These are phyloP conservation scores for Eustoma russellianum DNA, from an alignment of 257 asterid genomes.

Conservation along the genomic window DNA sequence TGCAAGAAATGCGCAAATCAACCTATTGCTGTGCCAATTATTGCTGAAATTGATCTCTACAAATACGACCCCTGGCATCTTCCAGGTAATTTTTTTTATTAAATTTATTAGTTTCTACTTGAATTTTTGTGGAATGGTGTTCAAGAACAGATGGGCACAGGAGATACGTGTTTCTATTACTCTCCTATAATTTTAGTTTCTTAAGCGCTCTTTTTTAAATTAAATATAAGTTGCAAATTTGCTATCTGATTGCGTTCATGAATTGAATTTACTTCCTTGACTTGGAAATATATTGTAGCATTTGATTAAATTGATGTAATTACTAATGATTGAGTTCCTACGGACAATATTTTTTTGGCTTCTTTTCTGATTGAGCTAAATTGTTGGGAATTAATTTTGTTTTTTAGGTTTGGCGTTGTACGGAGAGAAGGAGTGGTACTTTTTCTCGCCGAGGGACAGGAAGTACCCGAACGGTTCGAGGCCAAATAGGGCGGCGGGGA, in stretches of 20 bases:
- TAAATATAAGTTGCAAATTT: too few species aligned
- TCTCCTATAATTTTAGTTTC: background rate
- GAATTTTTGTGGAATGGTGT: too few species aligned
- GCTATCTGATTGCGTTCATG: too few species aligned
- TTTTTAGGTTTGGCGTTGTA: conserved; percentile 52
- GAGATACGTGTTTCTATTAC: too few species aligned
- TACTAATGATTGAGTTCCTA: too few species aligned
- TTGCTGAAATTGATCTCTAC: conserved; percentile 81
- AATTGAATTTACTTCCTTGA: too few species aligned
- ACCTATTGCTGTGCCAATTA: conserved; percentile 57
- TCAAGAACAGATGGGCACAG: too few species aligned
- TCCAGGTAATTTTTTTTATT: conserved; percentile 47
- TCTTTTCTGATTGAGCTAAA: too few species aligned
- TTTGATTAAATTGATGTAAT: too few species aligned
- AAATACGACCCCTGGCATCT: conserved; percentile 77
- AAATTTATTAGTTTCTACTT: background rate
- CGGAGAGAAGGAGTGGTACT: conserved; percentile 95
- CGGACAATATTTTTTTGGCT: too few species aligned
- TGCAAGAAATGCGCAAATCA: conserved; percentile 62
- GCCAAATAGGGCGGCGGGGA: conserved; percentile 85
- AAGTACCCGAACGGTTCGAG: conserved; percentile 91
- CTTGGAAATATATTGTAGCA: too few species aligned
- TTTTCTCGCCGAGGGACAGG: conserved; percentile 80
- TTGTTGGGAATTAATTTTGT: too few species aligned
- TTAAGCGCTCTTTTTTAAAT: background rate